Base-by-base conservation (phyloP, 1,284 basidiomycete genomes). In the Ceratobasidium sp. region DNA sequence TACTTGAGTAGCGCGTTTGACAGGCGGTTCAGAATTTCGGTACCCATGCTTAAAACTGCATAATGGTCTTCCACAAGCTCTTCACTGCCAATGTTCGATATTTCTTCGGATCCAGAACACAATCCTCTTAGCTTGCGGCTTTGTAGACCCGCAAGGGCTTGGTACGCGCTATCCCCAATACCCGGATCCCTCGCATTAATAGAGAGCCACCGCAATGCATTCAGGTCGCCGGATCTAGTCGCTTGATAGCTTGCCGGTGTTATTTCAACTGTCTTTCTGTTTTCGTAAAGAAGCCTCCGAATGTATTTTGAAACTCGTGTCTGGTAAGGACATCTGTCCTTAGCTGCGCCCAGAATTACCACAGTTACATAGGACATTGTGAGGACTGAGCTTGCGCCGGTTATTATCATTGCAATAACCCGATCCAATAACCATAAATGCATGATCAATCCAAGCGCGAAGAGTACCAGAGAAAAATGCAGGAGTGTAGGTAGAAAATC, bases 401-500 rank as follows among this genome's bases (percentile, higher is more conserved):
- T 40, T 8, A 40, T 40, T 8, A 40, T 40, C 10, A 8, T 17
- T 40, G 38, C 38, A 1, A 65, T 22, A 13, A 12, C 49, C 6
- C 2, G 29, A 49, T 65, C 49, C 12, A 65, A 17, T 25, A 13
- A n/a, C 57, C 57, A 60, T 2, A 68, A 49, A 32, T 34, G 45
- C 25, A 68, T 27, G 0, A 40, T 42, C 13, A 68, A 32, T 10
- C 65, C 65, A 15, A 55, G 35, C 6, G 29, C 38, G 25, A 68
- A 68, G 8, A 55, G 27, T 0, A 68, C n/a, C 7, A 68, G 40
- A 27, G 65, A 54, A 17, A 40, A 8, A n/a, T 57, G 49, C 27
- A 71, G 40, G 13, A 69, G 34, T 27, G 45, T 42, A 4, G 70
- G 70, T 2, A 69, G 43, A 22, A 47, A 20, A 17, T 50, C 57